Evolutionary conservation across 441 rosid genomes (phyloP), one percentile per base, ranked within the genome.

Genomic region (Raphanus hybrid): DNA sequence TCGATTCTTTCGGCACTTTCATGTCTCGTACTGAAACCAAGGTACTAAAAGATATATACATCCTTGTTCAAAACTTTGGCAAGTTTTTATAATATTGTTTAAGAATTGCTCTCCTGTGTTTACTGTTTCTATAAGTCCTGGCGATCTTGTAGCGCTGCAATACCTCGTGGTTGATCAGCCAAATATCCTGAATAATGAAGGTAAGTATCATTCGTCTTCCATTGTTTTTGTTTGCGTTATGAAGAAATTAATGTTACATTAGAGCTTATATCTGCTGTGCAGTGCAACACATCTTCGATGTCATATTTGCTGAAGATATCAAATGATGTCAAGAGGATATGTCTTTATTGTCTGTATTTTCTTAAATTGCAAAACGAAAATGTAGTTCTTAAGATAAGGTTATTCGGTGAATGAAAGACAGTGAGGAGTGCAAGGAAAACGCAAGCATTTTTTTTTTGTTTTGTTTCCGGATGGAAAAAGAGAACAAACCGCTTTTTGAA

Each of bases 81-180:
- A 43, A 63, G 58, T 16, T 71, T 75, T 10, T 62, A 48, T 74
- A 18, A 18, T 48, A 50, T 69, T 23, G 20, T 23, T 58, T 35
- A 10, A 3, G 10, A 26, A 29, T 39, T 60, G 27, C 1, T 64
- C 18, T 43, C 32, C 34, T 58, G 34, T 69, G 29, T 64, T 23
- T 8, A 50, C 20, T 52, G 32, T 64, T 54, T 62, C n/a, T 64
- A 8, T 63, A 91, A 91, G 96, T 82, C 69, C 80, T 15, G 50
- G 86, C 70, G 92, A 91, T 87, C 81, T 92, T 6, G 84, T 80
- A 16, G 81, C 86, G 14, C 87, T 94, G 6, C 91, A 86, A 70
- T 90, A 82, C 78, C 88, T 94, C n/a, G 75, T 91, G 84, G 82
- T 87, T 64, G 97, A 91, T 84, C 91, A 92, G 63, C 98, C 97